These are phyloP conservation scores for Mycena crocata DNA, from an alignment of 768 basidiomycete species.

Conservation along the genomic window DNA sequence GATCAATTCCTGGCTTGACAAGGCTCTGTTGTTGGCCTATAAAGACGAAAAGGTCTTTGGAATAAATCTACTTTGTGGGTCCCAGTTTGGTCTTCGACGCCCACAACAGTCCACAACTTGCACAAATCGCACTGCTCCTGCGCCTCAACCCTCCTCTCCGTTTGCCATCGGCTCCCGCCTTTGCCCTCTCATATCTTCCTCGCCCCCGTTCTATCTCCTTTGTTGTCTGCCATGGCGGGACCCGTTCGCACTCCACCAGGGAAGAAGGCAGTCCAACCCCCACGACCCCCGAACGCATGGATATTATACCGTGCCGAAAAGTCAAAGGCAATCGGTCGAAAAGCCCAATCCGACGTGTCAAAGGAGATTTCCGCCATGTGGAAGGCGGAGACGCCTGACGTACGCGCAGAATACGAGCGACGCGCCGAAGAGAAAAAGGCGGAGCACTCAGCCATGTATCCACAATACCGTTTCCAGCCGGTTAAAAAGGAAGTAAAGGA, in stretches of 20 bases:
- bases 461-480: conserved; percentile 69
- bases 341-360: conserved; percentile 74
- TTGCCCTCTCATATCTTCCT: background rate
- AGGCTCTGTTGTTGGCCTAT: background rate
- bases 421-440: conserved; percentile 64
- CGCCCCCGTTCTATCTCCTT: background rate
- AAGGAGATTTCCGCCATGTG: conserved; percentile 72
- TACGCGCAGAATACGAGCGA: conserved; percentile 64
- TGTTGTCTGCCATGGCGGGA: conserved; percentile 21
- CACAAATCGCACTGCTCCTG: background rate
- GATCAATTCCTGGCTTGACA: background rate
- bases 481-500: conserved; percentile 64
- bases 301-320: conserved; percentile 81
- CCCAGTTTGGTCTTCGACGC: background rate
- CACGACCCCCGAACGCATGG: conserved; percentile 86
- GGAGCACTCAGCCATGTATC: conserved; percentile 63
- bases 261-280: conserved; percentile 48
- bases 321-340: conserved; percentile 47
- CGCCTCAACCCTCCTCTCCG: background rate
- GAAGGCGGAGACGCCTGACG: conserved; percentile 62
- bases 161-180: background rate
- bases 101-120: background rate
- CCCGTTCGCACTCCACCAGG: conserved; percentile 28
- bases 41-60: background rate
- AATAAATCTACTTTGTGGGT: background rate